Base-by-base conservation (phyloP, 306 rosid species). In the Trifolium pratense region DNA sequence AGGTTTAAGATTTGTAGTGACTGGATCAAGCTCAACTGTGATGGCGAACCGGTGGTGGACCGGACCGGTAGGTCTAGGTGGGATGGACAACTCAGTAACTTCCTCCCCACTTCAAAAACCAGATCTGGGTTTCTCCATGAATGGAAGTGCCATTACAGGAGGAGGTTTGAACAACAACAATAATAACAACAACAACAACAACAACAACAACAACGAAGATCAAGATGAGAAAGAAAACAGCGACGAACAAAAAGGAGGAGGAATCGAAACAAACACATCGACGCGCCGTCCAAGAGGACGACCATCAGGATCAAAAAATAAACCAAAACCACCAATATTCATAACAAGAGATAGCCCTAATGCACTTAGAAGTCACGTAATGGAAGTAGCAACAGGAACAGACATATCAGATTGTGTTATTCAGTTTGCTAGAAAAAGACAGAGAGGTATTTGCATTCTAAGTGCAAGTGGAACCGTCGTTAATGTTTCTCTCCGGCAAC, bases 21-120 rank as follows among this genome's bases (percentile, higher is more conserved):
- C 3, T 11, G 40, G 42, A 6, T 59, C 66, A 31, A 34, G 1
- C 31, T 46, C 49, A 15, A 43, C 23, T 8, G 21, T 23, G 31
- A 92, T 92, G 98, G 85, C 97, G 36, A 90, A 88, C 59, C 93
- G 85, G 14, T 92, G 98, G 98, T 92, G 98, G 98, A 81, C 87
- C 10, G 92, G 83, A 6, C 88, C 89, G 2, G 46, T 83, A 70
- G 90, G 89, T 68, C 79, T 88, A 11, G 71, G 88, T 3, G 92
- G 84, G 14, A 75, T 79, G 9, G 90, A 83, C 2, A 76, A 78
- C 45, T 75, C 89, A 0, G 74, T 73, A 1, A 65, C 70, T 43
- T 80, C 69, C 3, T 66, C 92, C 0, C 78, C 85, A 1, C 74
- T 85, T 70, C 84, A 62, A 40, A 85, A 87, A 79, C 91, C 92